phyloP scores from a whole-genome alignment of 176 grass and related monocot genomes.

The Musa beccarii region DNA sequence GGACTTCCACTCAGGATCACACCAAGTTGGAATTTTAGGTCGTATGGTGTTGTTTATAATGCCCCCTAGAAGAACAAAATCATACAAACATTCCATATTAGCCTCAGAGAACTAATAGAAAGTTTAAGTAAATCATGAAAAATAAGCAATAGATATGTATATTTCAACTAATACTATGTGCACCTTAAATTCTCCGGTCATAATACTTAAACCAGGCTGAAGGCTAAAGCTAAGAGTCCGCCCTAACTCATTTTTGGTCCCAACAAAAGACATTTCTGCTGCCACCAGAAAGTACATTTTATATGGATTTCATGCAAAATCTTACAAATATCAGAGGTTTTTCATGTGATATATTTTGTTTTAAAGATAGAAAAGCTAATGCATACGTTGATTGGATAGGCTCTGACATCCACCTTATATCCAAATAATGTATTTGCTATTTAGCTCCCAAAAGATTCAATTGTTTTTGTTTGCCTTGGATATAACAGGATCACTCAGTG shows the following conservation, averaged over 20 bases:
- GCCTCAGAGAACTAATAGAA: background rate
- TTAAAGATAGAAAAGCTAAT: no score
- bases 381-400: no score
- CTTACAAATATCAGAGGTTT: no score
- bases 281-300: background rate
- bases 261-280: background rate
- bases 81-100: background rate
- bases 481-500: background rate
- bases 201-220: background rate
- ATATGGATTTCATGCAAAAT: background rate
- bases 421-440: no score
- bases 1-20: conserved; percentile 19
- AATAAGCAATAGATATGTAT: background rate
- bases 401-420: no score
- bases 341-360: no score
- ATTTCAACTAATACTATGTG: background rate
- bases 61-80: conserved; percentile 2
- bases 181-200: background rate
- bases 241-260: background rate
- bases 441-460: no score
- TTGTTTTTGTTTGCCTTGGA: background rate
- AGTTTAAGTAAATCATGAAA: background rate
- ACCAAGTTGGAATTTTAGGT: conserved; percentile 17
- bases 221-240: background rate
- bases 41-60: conserved; percentile 11